Base-by-base conservation (phyloP, 495 filamentous ascomycete species). In the Neurospora pannonica region DNA sequence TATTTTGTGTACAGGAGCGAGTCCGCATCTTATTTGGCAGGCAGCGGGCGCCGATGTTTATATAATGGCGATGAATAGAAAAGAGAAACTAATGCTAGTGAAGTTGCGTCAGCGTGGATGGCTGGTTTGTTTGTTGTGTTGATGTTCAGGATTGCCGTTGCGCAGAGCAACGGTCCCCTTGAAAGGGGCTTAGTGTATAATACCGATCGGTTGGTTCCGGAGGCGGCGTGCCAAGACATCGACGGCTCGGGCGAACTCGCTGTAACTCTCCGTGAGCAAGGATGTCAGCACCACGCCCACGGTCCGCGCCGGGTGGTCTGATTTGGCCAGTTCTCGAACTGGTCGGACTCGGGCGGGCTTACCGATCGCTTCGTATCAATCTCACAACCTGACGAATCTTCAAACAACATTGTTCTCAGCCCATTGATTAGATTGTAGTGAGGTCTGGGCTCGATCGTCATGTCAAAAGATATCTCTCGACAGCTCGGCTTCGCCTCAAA, bases 1-100 rank as follows among this genome's bases (percentile, higher is more conserved):
- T 9, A 11, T 74, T 79, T 69, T 43, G 43, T 75, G 67, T 46
- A 10, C 70, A 69, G 77, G 75, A 76, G 71, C 78, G 24, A 62
- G 28, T 62, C 54, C 17, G 43, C 43, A 19, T 60, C 48, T 38
- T 78, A 70, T 75, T 73, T 75, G 43, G 21, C 71, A 70, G 71
- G 71, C 70, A 74, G 76, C 67, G 71, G 71, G 38, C 46, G 70
- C 71, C 74, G 70, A 77, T 43, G 71, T 72, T 72, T 72, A 62
- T 34, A 62, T 71, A 72, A 36, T 54, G 34, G 39, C 28, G 71
- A 60, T 54, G 71, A 34, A 43, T 54, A 62, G 54, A 72, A 72
- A 72, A 54, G 43, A 72, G 71, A 62, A 36, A 38, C 34, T 72
- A 54, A 62, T 71, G 38, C 54, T 62, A 62, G 24, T 17, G 11